These are phyloP conservation scores for Talaromyces pinophilus DNA, from an alignment of 2,329 filamentous ascomycete species.

Conservation along the genomic window DNA sequence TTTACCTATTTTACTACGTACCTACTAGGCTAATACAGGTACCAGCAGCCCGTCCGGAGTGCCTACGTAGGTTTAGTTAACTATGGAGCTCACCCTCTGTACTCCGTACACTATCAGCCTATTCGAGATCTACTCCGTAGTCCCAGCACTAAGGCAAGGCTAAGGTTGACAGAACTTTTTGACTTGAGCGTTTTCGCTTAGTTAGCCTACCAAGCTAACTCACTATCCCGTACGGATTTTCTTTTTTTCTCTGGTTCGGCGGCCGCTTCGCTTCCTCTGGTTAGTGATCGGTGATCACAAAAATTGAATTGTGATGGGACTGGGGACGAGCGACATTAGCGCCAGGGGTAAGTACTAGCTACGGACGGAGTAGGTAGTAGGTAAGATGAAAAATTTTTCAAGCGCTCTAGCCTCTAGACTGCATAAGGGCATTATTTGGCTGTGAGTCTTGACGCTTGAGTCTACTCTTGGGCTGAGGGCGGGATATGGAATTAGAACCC, in stretches of 20 bases:
- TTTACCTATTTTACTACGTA: background rate
- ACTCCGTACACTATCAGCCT: background rate
- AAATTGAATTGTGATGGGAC: background rate
- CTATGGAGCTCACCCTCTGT: background rate
- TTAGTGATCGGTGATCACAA: background rate
- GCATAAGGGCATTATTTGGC: background rate
- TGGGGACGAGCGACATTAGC: background rate
- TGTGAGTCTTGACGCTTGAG: background rate
- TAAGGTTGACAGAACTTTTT: slow-evolving; percentile 17
- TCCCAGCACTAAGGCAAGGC: slow-evolving; percentile 15
- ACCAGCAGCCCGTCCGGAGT: no score
- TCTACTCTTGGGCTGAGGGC: background rate
- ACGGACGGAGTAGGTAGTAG: no score
- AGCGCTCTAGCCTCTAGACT: background rate
- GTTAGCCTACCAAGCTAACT: no score
- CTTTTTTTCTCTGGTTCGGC: background rate
- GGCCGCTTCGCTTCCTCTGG: background rate
- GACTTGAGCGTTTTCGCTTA: background rate
- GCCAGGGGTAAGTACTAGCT: background rate
- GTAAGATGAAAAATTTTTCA: background rate
- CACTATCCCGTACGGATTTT: no score
- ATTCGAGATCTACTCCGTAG: slow-evolving; percentile 3
- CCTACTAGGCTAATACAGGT: background rate
- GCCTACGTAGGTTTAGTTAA: background rate
- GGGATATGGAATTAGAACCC: background rate